A percentile compares a stretch with the other conserved stretches of the same genome.
phyloP scores from a whole-genome alignment of 257 asterid genomes.

The Cordia subcordata region DNA sequence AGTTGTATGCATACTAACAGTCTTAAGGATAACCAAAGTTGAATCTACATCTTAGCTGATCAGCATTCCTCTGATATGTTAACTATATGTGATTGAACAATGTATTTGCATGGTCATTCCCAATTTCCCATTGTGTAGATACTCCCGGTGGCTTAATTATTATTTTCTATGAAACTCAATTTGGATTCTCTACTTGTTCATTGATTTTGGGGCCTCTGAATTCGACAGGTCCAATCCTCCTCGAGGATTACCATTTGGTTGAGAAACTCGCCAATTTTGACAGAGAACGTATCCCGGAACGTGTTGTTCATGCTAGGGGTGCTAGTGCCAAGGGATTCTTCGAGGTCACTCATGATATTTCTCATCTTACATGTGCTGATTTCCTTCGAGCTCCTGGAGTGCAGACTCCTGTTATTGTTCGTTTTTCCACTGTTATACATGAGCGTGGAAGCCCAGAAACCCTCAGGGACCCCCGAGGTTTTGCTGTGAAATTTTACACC shows the following conservation, averaged over 20 bases:
- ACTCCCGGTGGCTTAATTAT: neutral
- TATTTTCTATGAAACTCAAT: neutral
- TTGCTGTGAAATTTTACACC: conserved; percentile 57
- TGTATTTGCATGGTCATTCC: too few relatives aligned
- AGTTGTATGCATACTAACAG: too few relatives aligned
- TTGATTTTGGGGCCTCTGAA: conserved; percentile 1
- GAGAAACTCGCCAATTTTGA: conserved; percentile 75
- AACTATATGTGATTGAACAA: too few relatives aligned
- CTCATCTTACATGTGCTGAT: conserved; percentile 78
- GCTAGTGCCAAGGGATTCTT: conserved; percentile 95
- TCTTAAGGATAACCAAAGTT: too few relatives aligned
- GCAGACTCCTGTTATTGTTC: conserved; percentile 84
- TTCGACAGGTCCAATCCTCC: conserved; percentile 61
- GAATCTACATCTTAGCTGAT: too few relatives aligned
- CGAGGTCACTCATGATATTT: conserved; percentile 74
- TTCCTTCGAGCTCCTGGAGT: conserved; percentile 97
- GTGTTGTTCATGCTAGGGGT: conserved; percentile 77
- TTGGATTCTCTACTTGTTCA: conserved; percentile 4
- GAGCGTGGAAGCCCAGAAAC: conserved; percentile 99
- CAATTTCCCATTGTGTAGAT: too few relatives aligned
- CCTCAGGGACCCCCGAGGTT: conserved; percentile 90
- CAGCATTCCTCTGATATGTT: too few relatives aligned
- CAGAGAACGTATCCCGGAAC: conserved; percentile 78
- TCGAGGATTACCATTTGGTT: conserved; percentile 75
- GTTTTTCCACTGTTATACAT: conserved; percentile 94